A percentile compares a stretch with the other conserved stretches of the same genome.
These are phyloP conservation scores for Stephania yunnanensis DNA, from an alignment of 164 flowering plant species.

Conservation along the genomic window DNA sequence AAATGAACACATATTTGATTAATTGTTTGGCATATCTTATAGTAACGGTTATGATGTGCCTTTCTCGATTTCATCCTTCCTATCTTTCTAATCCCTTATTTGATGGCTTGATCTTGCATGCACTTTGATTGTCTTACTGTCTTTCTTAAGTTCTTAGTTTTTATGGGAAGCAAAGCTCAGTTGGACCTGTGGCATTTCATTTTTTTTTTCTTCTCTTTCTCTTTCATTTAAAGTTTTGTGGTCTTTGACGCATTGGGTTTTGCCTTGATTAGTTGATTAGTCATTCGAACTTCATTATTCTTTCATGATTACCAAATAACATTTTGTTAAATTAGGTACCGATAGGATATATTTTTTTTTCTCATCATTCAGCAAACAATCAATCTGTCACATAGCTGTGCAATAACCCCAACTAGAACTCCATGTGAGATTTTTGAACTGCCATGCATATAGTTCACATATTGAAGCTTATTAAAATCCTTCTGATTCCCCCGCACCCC, in stretches of 20 bases:
- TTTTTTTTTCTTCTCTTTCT: background rate
- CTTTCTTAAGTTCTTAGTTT: background rate
- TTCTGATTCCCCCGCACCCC: background rate
- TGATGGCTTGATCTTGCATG: background rate
- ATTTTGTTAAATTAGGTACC: no score
- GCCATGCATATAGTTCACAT: background rate
- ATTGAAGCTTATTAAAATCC: background rate
- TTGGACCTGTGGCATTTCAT: background rate
- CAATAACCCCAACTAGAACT: background rate
- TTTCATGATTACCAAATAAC: no score
- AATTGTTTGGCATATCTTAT: background rate
- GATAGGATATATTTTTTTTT: background rate
- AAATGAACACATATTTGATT: background rate
- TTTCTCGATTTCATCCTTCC: background rate
- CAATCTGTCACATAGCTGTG: background rate
- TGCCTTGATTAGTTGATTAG: background rate
- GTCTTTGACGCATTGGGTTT: background rate
- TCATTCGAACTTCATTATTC: background rate
- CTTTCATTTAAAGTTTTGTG: background rate
- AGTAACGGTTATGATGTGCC: background rate
- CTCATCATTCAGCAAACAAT: background rate
- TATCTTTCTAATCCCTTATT: slow-evolving; percentile 1
- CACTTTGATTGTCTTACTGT: background rate
- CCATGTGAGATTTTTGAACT: background rate
- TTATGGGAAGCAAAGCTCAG: background rate